A percentile compares a stretch with the other conserved stretches of the same genome.
phyloP scores from a whole-genome alignment of 2,329 filamentous ascomycete species.

The Ascochyta rabiei region DNA sequence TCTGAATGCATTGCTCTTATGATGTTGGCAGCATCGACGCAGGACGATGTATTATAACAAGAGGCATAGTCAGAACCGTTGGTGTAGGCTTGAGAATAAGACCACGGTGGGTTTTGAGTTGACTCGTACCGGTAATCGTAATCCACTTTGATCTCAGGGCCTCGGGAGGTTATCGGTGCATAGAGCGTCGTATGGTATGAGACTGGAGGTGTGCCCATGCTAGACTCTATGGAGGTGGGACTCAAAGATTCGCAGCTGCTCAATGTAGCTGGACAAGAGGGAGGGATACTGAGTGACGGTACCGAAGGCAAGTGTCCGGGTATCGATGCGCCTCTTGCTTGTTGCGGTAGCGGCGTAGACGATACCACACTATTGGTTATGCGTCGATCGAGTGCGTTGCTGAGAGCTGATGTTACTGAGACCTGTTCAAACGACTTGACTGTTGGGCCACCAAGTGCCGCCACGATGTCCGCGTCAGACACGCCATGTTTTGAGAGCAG shows the following conservation, averaged over 20 bases:
- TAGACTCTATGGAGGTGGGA: conserved; percentile 41
- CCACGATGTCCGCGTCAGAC: conserved; percentile 59
- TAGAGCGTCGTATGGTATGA: conserved; percentile 31
- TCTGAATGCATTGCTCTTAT: conserved; percentile 53
- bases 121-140: conserved; percentile 35
- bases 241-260: conserved; percentile 38
- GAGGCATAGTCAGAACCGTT: conserved; percentile 20
- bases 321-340: conserved; percentile 20
- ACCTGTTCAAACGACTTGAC: conserved; percentile 37
- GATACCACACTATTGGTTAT: conserved; percentile 28
- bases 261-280: conserved; percentile 27
- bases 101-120: conserved; percentile 30
- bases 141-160: conserved; percentile 31
- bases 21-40: conserved; percentile 52
- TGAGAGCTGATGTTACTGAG: conserved; percentile 36
- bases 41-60: conserved; percentile 43
- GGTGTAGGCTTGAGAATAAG: conserved; percentile 25
- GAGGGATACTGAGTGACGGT: conserved; percentile 31
- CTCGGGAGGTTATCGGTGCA: conserved; percentile 26
- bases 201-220: conserved; percentile 38
- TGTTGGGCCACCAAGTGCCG: conserved; percentile 31
- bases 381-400: conserved; percentile 41
- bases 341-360: conserved; percentile 24
- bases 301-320: conserved; percentile 28
- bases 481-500: conserved; percentile 66